A percentile compares a stretch with the other conserved stretches of the same genome.
Evolutionary conservation across 2,329 filamentous ascomycete species (phyloP).

Genomic region (Cladosporium sp.): DNA sequence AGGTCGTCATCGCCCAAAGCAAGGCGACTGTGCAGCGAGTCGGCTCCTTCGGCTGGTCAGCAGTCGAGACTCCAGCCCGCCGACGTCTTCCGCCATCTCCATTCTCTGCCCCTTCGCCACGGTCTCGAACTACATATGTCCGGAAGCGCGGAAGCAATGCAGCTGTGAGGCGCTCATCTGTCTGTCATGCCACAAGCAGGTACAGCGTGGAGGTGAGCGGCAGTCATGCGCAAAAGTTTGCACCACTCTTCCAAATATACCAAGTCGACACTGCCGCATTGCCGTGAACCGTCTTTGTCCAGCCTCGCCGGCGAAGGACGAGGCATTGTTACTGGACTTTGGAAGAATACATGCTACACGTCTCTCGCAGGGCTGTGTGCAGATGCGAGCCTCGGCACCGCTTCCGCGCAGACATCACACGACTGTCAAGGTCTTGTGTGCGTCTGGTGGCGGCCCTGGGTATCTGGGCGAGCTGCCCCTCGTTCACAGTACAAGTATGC

Average conservation of each 20-base stretch:
- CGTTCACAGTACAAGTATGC: background rate
- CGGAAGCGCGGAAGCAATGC: constrained; percentile 10
- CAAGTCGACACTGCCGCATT: background rate
- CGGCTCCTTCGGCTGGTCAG: constrained; percentile 6
- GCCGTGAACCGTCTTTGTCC: background rate
- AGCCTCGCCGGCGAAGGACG: background rate
- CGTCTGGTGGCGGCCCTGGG: background rate
- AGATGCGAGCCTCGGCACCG: constrained; percentile 16
- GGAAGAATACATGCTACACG: background rate
- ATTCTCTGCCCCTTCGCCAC: background rate
- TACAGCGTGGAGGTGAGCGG: background rate
- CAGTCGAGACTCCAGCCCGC: background rate
- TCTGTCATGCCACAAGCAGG: constrained; percentile 5
- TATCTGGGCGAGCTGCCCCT: constrained; percentile 7
- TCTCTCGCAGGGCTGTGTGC: constrained; percentile 3
- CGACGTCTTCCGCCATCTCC: constrained; percentile 14
- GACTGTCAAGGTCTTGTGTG: background rate
- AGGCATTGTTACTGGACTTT: background rate
- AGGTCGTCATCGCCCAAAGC: constrained; percentile 14
- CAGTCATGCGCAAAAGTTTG: background rate
- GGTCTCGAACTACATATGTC: constrained; percentile 7
- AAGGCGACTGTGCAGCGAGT: constrained; percentile 3
- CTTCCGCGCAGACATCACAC: constrained; percentile 8
- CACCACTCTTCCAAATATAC: background rate
- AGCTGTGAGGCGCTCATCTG: background rate